phyloP scores from a whole-genome alignment of 768 basidiomycete species.

The Leccinellum rugosiceps region DNA sequence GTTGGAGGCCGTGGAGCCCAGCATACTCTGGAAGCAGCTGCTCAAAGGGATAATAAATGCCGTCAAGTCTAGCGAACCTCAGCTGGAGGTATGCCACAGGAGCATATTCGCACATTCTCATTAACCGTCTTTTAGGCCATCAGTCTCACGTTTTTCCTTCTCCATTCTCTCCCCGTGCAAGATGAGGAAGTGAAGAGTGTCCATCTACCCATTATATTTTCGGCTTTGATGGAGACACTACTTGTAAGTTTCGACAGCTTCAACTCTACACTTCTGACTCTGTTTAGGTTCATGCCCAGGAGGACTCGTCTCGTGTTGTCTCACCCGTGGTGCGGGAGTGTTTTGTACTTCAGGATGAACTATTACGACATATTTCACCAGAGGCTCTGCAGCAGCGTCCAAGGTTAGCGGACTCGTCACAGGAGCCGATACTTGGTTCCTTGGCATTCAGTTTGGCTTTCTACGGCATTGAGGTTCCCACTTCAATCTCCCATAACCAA shows the following conservation, averaged over 20 bases:
- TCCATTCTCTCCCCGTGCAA: slow-evolving; percentile 68
- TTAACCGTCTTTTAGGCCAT: slow-evolving; percentile 48
- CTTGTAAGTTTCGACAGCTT: slow-evolving; percentile 41
- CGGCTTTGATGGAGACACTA: slow-evolving; percentile 61
- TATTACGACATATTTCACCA: slow-evolving; percentile 50
- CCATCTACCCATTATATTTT: slow-evolving; percentile 78
- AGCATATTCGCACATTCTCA: not conserved
- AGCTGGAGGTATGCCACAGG: slow-evolving; percentile 44
- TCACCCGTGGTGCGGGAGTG: slow-evolving; percentile 38
- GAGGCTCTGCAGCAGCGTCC: slow-evolving; percentile 51
- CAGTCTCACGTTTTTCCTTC: slow-evolving; percentile 65
- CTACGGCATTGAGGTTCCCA: slow-evolving; percentile 46
- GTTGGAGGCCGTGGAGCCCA: slow-evolving; percentile 91
- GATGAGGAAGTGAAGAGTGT: slow-evolving; percentile 85
- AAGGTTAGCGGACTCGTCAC: slow-evolving; percentile 38
- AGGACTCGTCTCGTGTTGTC: slow-evolving; percentile 34
- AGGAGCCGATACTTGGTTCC: slow-evolving; percentile 36
- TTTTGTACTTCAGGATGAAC: slow-evolving; percentile 50
- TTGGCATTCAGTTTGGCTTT: slow-evolving; percentile 60
- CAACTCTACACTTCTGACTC: not conserved
- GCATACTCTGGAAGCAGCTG: slow-evolving; percentile 80
- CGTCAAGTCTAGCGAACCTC: slow-evolving; percentile 41
- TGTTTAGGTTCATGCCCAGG: slow-evolving; percentile 36
- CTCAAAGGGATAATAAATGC: slow-evolving; percentile 55
- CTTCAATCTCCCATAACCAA: slow-evolving; percentile 24